A percentile compares a stretch with the other conserved stretches of the same genome.
Evolutionary conservation across 768 basidiomycete genomes (phyloP).

Genomic region (Roridomyces roridus): DNA sequence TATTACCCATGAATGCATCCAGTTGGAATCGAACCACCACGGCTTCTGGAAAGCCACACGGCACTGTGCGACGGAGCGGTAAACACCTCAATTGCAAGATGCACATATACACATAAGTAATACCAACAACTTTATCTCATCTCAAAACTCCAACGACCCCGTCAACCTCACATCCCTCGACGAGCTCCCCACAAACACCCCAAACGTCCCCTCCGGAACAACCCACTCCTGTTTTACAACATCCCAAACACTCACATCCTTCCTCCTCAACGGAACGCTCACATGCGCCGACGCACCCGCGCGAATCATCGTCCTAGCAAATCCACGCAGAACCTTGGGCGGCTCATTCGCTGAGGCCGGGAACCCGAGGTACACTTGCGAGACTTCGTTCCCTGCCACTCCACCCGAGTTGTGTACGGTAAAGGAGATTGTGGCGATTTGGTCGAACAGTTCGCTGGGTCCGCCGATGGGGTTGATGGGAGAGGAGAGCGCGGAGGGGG

Average conservation of each 20-base stretch:
- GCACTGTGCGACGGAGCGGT: too few species aligned
- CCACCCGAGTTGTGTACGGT: constrained; percentile 41
- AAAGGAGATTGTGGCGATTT: constrained; percentile 38
- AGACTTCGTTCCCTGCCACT: constrained; percentile 28
- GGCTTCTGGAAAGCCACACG: too few species aligned
- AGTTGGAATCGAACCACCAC: too few species aligned
- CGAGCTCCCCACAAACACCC: constrained; percentile 35
- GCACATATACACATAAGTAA: too few species aligned
- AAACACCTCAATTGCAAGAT: too few species aligned
- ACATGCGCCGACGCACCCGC: constrained; percentile 11
- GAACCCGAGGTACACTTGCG: constrained; percentile 33
- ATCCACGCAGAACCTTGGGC: constrained; percentile 39
- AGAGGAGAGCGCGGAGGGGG: constrained; percentile 4
- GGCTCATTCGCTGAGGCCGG: constrained; percentile 33
- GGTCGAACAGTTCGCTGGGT: constrained; percentile 29
- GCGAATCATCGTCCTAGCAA: constrained; percentile 30
- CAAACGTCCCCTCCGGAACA: constrained; percentile 36
- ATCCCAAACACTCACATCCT: constrained; percentile 12
- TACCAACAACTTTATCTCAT: too few species aligned
- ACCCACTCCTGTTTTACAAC: constrained; percentile 34
- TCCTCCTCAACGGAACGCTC: neutral
- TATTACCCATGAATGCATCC: too few species aligned
- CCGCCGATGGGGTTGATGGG: constrained; percentile 6
- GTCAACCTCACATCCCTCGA: constrained; percentile 28
- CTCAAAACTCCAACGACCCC: constrained; percentile 2